These are phyloP conservation scores for Solanum chilense DNA, from an alignment of 257 asterid genomes.

Conservation along the genomic window DNA sequence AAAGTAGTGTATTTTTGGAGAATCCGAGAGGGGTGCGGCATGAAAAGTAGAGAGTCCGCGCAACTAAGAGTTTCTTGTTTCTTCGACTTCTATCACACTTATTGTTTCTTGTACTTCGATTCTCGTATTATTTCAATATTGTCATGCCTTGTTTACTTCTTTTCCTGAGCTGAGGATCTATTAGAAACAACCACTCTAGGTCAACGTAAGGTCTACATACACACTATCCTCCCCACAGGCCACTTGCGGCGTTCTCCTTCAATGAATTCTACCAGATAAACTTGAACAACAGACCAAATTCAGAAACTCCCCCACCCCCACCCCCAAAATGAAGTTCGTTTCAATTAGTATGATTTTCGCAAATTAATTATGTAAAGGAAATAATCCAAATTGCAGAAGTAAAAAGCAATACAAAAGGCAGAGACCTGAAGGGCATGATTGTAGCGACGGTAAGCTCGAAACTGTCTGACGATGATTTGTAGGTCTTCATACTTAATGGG, in stretches of 20 bases:
- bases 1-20: no score
- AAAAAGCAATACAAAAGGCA: neutral
- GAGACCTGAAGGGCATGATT: constrained; percentile 1
- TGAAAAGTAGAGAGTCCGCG: no score
- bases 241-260: neutral
- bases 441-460: neutral
- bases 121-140: neutral
- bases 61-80: neutral
- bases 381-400: neutral
- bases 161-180: neutral
- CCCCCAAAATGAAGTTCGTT: neutral
- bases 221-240: neutral
- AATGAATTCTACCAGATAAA: neutral
- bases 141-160: neutral
- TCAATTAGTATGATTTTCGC: neutral
- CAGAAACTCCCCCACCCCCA: neutral
- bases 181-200: neutral
- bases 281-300: neutral
- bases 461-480: neutral
- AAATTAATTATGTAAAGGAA: neutral
- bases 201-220: neutral
- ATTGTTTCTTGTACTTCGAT: neutral
- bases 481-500: neutral
- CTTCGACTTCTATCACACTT: neutral
- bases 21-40: no score